Evolutionary conservation across 2,329 filamentous ascomycete species (phyloP).

Genomic region (Apiospora malaysiana): DNA sequence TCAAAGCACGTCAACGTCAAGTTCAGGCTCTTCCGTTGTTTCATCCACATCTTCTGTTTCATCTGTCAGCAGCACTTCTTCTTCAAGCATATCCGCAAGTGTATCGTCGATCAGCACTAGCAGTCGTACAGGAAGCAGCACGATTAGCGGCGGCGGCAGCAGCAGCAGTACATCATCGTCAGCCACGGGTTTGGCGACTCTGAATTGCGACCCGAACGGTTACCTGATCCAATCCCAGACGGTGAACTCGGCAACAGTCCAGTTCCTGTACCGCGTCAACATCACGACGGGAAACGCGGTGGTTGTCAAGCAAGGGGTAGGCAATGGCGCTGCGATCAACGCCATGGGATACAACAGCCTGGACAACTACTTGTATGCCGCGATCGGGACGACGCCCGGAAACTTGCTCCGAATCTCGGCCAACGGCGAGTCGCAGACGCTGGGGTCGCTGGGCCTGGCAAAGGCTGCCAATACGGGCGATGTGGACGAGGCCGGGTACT

Average conservation of each 20-base stretch:
- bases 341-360: slow-evolving; percentile 34
- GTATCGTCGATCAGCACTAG: not conserved
- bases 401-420: slow-evolving; percentile 32
- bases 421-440: slow-evolving; percentile 25
- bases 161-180: not conserved
- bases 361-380: slow-evolving; percentile 34
- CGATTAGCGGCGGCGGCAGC: no score
- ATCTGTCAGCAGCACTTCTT: not conserved
- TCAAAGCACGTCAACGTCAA: not conserved
- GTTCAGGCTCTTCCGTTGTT: not conserved
- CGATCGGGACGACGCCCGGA: not conserved
- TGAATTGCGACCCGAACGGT: slow-evolving; percentile 26
- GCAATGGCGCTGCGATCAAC: slow-evolving; percentile 30
- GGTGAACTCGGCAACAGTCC: not conserved
- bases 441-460: slow-evolving; percentile 22
- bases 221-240: slow-evolving; percentile 28
- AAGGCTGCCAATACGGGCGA: slow-evolving; percentile 30
- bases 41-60: not conserved
- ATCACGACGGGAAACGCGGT: slow-evolving; percentile 23
- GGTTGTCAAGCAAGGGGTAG: slow-evolving; percentile 20
- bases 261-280: slow-evolving; percentile 27
- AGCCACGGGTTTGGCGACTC: slow-evolving; percentile 19
- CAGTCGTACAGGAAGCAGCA: not conserved
- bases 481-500: slow-evolving; percentile 31
- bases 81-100: not conserved